Evolutionary conservation across 495 filamentous ascomycete genomes (phyloP), one percentile per base, ranked within the genome.

Genomic region (Penicilliopsis zonata): DNA sequence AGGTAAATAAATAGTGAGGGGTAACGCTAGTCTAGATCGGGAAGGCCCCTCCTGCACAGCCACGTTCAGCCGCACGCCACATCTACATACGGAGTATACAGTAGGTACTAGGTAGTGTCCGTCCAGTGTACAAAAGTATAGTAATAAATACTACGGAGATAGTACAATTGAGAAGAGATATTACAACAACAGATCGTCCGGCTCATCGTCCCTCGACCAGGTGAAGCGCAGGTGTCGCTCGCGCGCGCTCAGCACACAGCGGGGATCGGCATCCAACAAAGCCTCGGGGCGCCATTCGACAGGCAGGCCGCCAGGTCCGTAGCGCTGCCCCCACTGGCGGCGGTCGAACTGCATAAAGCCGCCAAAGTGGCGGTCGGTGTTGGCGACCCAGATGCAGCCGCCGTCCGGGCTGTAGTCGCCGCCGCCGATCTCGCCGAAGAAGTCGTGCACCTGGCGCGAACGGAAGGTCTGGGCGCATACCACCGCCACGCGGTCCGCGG

Each of bases 391-490:
- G 21, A 94, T 59, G 29, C 75, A 68, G 23, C 67, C 57, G 3
- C 87, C 88, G 38, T 78, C 82, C 13, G 77, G 72, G 14, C 76
- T 61, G 40, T 86, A 81, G 22, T 72, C 71, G 2, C 85, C 67
- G 3, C 88, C 88, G 3, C 75, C 84, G 17, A 92, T 71, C 41
- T 88, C 81, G 10, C 88, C 86, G 44, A 92, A 93, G 46, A 93
- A 78, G 40, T 86, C 82, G 2, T 94, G 56, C 6, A 74, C 78
- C 46, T 94, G 87, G 36, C 74, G 74, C 9, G 67, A 65, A 6
- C 61, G 53, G 51, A 72, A 86, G 8, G 67, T 73, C 36, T 65
- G 64, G 2, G 82, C 82, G 36, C 93, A 79, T 37, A 94, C 75
- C 20, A 94, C 61, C 21, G 71, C 74, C 30, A 96, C 66, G 25